phyloP scores from a whole-genome alignment of 2,329 filamentous ascomycete species.

The Sordariomycetes sp. region DNA sequence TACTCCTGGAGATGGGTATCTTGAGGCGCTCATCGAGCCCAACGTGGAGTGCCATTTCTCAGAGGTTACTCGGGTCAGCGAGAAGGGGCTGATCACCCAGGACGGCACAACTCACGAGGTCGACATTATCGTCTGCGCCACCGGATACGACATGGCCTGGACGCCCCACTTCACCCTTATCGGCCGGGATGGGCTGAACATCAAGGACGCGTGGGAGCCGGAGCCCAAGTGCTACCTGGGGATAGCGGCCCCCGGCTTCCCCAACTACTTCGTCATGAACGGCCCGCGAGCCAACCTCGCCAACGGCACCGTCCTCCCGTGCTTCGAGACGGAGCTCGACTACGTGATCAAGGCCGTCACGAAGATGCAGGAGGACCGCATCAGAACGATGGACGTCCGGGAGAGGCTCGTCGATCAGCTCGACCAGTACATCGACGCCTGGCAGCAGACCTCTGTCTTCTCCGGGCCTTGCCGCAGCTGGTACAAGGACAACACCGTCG shows the following conservation, averaged over 20 bases:
- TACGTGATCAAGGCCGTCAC: slow-evolving; percentile 13
- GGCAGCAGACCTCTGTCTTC: too few relatives aligned
- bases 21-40: slow-evolving; percentile 25
- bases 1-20: slow-evolving; percentile 28
- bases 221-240: too few relatives aligned
- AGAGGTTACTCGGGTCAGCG: too few relatives aligned
- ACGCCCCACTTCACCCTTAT: slow-evolving; percentile 22
- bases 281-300: slow-evolving; percentile 12
- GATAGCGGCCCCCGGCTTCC: too few relatives aligned
- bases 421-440: too few relatives aligned
- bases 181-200: slow-evolving; percentile 22
- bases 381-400: too few relatives aligned
- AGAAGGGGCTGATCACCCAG: too few relatives aligned
- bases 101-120: slow-evolving; percentile 14
- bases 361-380: slow-evolving; percentile 11
- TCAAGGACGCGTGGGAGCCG: slow-evolving; percentile 10
- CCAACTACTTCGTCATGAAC: too few relatives aligned
- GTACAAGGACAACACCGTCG: too few relatives aligned
- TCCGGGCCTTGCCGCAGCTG: too few relatives aligned
- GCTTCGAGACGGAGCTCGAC: slow-evolving; percentile 32
- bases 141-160: slow-evolving; percentile 24
- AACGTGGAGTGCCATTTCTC: too few relatives aligned
- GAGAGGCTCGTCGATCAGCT: too few relatives aligned
- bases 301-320: slow-evolving; percentile 32
- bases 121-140: slow-evolving; percentile 11